Evolutionary conservation across 495 filamentous ascomycete genomes (phyloP), one percentile per base, ranked within the genome.

Genomic region (Tuber indicum): DNA sequence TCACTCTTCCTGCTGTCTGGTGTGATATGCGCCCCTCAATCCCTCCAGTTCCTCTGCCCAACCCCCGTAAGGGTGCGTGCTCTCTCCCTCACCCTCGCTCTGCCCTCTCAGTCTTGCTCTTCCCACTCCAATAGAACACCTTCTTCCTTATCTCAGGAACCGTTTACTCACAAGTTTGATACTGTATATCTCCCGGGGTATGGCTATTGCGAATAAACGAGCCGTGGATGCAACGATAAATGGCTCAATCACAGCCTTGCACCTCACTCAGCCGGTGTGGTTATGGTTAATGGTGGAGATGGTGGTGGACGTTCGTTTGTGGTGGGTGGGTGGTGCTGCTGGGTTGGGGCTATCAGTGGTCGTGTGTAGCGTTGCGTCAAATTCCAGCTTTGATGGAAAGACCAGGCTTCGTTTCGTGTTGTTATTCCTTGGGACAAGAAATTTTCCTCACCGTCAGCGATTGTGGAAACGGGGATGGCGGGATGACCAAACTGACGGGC

Each of bases 141-240:
- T 73, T 69, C 41, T 72, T 66, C 72, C 74, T 80, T 80, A 76
- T 76, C 58, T 70, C 78, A 71, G 77, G n/a, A 76, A 70, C 52
- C 39, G 44, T 52, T 62, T 62, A 43, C 73, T 76, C 62, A 75
- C 73, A 79, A 76, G 73, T 70, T 36, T 75, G 43, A 69, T 76
- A 72, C 39, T 70, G 69, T 76, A 43, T 76, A 49, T 74, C 73
- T 80, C 77, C 77, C 76, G 44, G 41, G 45, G 41, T 74, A 71
- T 70, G 47, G 62, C 75, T 49, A 45, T 72, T 72, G 77, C 74
- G 77, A 80, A 79, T 78, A 71, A 80, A 80, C 74, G 79, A 80
- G 77, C 74, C 71, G 78, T 74, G 78, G 78, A 74, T 80, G 78
- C 74, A 44, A 80, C 74, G 74, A 69, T 80, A 80, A 80, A 80